Percentiles rank a stretch among this genome's conserved stretches.
These are phyloP conservation scores for Chlorella vulgaris DNA, from an alignment of 139 green algal species.

Conservation along the genomic window DNA sequence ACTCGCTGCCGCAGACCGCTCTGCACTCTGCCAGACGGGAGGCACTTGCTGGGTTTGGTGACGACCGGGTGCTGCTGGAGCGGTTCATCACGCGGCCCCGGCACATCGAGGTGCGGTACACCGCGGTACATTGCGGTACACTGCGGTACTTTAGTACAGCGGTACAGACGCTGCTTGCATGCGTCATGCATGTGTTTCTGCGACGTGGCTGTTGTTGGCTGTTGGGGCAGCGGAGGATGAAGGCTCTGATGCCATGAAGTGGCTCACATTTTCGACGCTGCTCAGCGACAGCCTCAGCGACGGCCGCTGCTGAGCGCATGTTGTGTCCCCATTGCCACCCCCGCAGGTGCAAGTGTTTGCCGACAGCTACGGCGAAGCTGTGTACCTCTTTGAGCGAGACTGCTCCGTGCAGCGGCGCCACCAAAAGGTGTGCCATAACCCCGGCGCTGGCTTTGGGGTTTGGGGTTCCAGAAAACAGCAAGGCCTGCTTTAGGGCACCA, in stretches of 20 bases:
- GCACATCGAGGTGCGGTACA: conserved; percentile 80
- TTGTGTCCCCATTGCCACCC: background rate
- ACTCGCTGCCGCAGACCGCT: conserved; percentile 56
- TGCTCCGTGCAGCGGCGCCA: conserved; percentile 86
- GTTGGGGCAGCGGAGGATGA: too few species aligned
- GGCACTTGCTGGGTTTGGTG: conserved; percentile 71
- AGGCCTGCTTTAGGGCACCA: too few species aligned
- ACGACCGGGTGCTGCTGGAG: conserved; percentile 87
- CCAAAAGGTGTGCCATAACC: conserved; percentile 59
- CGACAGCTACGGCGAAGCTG: conserved; percentile 69
- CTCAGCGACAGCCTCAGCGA: background rate
- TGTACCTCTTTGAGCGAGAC: conserved; percentile 87
- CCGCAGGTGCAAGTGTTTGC: conserved; percentile 69
- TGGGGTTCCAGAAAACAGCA: too few species aligned
- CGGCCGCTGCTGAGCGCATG: background rate
- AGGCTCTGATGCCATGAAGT: too few species aligned
- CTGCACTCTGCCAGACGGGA: conserved; percentile 72
- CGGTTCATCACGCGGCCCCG: conserved; percentile 72
- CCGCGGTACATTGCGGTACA: too few species aligned
- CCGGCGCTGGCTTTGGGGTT: too few species aligned
- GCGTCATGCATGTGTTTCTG: background rate
- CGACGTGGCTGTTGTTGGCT: too few species aligned
- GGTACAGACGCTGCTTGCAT: background rate
- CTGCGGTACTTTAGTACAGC: too few species aligned
- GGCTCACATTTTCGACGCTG: too few species aligned